phyloP scores from a whole-genome alignment of 306 rosid species.

The Lathyrus sativus region DNA sequence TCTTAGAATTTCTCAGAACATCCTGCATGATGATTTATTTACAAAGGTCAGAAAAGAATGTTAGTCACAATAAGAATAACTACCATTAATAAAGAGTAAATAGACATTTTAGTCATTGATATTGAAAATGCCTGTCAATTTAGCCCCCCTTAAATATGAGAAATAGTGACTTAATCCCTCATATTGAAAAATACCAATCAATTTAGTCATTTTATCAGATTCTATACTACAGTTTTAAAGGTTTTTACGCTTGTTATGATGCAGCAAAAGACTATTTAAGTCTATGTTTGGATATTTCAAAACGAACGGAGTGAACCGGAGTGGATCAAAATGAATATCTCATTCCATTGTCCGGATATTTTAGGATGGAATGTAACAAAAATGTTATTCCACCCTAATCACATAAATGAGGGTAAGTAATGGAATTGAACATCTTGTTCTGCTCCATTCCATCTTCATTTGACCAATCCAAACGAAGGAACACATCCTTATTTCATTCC shows the following conservation, averaged over 20 bases:
- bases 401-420: no score
- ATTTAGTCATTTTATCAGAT: neutral
- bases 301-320: no score
- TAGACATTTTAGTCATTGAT: neutral
- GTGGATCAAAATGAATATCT: no score
- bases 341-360: no score
- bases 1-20: constrained; percentile 78
- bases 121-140: neutral
- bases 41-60: constrained; percentile 37
- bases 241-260: neutral
- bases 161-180: neutral
- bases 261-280: neutral
- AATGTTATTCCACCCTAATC: no score
- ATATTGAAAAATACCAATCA: neutral
- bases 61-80: constrained; percentile 18
- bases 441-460: no score
- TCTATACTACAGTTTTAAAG: neutral
- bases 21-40: constrained; percentile 55
- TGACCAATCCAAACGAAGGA: no score
- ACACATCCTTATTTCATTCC: no score
- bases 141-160: neutral
- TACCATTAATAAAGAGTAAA: constrained; percentile 2
- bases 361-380: no score
- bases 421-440: no score
- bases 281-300: no score